These are phyloP conservation scores for Rhododendron williamsianum DNA, from an alignment of 148 eudicot genomes.

Conservation along the genomic window DNA sequence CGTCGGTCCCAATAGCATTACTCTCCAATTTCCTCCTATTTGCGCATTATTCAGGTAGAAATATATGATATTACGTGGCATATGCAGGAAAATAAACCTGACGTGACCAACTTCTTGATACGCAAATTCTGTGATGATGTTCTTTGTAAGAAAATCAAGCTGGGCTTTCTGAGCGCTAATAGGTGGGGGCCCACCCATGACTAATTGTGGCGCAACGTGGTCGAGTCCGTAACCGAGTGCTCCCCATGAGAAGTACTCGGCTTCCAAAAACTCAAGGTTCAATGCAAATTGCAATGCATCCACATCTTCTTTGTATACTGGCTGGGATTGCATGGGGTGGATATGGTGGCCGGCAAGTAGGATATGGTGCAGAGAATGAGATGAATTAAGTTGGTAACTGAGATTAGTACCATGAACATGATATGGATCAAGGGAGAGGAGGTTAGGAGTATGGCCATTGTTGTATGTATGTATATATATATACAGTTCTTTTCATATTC, in stretches of 20 bases:
- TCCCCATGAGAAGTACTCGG: constrained; percentile 57
- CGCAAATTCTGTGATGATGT: constrained; percentile 47
- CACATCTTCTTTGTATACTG: constrained; percentile 28
- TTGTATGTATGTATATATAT: too few species aligned
- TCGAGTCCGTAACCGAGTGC: constrained; percentile 69
- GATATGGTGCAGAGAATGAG: neutral
- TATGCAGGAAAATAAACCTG: constrained; percentile 26
- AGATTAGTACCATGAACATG: too few species aligned
- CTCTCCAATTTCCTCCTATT: too few species aligned
- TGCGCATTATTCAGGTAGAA: too few species aligned
- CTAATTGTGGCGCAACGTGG: constrained; percentile 36
- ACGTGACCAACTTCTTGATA: constrained; percentile 67
- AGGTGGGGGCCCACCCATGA: constrained; percentile 67
- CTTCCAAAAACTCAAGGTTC: constrained; percentile 60
- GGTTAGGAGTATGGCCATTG: too few species aligned
- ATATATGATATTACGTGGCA: too few species aligned
- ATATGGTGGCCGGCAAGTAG: neutral
- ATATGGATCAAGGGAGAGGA: too few species aligned
- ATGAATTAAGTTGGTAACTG: neutral
- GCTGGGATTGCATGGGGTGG: constrained; percentile 5
- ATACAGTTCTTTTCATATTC: too few species aligned
- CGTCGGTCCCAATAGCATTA: too few species aligned
- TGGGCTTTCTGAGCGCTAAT: constrained; percentile 58
- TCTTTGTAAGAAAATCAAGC: constrained; percentile 30
- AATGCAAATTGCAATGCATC: constrained; percentile 47